phyloP scores from a whole-genome alignment of 177 flowering plant genomes.

The Vitis hybrid region DNA sequence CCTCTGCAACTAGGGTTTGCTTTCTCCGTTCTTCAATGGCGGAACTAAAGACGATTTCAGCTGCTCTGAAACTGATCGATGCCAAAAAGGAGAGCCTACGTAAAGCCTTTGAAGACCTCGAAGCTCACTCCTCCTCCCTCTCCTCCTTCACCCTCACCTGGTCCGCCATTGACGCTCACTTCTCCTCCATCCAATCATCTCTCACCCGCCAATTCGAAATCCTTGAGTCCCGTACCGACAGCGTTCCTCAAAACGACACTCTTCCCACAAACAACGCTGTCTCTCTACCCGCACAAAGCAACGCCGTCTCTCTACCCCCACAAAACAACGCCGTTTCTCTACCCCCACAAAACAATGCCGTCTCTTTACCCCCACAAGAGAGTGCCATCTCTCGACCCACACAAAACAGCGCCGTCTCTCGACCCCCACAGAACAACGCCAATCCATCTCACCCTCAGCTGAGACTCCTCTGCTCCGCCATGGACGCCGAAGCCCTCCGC shows the following conservation, averaged over 20 bases:
- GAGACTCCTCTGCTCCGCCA: conserved; percentile 41
- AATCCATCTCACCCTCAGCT: conserved; percentile 37
- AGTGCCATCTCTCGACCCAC: no score
- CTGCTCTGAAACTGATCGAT: conserved; percentile 41
- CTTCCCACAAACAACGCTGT: no score
- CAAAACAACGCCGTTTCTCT: no score
- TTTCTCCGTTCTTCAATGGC: conserved; percentile 11
- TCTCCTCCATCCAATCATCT: conserved; percentile 43
- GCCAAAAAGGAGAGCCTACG: conserved; percentile 51
- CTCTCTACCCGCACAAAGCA: no score
- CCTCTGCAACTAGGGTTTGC: background rate
- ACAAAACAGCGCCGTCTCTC: no score
- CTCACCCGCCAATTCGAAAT: conserved; percentile 28
- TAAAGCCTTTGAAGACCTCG: conserved; percentile 53
- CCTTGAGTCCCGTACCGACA: conserved; percentile 20
- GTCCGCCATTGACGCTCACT: conserved; percentile 66
- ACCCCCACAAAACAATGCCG: no score
- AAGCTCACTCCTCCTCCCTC: conserved; percentile 43
- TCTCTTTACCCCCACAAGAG: no score
- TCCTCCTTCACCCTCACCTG: conserved; percentile 57
- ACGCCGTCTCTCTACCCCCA: no score
- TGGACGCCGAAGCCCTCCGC: conserved; percentile 57
- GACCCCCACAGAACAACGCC: no score
- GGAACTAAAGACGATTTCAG: conserved; percentile 40
- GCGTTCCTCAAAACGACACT: no score